A percentile compares a stretch with the other conserved stretches of the same genome.
phyloP scores from a whole-genome alignment of 805 yeast genomes.

The Phaffomyces thermotolerans region DNA sequence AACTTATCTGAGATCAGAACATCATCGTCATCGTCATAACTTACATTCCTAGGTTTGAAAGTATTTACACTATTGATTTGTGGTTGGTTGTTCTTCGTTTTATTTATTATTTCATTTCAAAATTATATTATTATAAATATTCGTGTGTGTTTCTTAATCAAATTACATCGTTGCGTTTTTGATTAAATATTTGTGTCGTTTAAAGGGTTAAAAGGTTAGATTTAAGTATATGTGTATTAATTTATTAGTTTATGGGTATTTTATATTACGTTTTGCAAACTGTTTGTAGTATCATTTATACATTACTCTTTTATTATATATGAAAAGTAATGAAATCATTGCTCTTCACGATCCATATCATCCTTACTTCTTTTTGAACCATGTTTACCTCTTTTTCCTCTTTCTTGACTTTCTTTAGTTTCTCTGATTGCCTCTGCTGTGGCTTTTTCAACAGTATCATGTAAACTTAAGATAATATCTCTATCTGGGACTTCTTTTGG shows the following conservation, averaged over 20 bases:
- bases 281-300: too few relatives aligned
- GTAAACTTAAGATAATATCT: conserved; percentile 67
- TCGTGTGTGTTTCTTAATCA: too few relatives aligned
- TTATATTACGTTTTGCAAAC: too few relatives aligned
- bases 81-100: not conserved
- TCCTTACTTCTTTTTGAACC: conserved; percentile 8
- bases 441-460: conserved; percentile 87
- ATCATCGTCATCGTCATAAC: not conserved
- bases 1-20: not conserved
- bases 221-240: too few relatives aligned
- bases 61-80: not conserved
- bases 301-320: too few relatives aligned
- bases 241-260: too few relatives aligned
- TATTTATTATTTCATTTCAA: not conserved
- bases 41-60: not conserved
- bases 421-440: conserved; percentile 74
- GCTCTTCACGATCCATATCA: conserved; percentile 22
- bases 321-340: not conserved
- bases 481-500: conserved; percentile 78
- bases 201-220: too few relatives aligned
- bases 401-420: conserved; percentile 24
- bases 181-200: too few relatives aligned
- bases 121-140: too few relatives aligned
- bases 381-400: conserved; percentile 12
- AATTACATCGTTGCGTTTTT: too few relatives aligned